Evolutionary conservation across 352 stramenopile species (phyloP).

Genomic region (Thraustochytrium sp.): DNA sequence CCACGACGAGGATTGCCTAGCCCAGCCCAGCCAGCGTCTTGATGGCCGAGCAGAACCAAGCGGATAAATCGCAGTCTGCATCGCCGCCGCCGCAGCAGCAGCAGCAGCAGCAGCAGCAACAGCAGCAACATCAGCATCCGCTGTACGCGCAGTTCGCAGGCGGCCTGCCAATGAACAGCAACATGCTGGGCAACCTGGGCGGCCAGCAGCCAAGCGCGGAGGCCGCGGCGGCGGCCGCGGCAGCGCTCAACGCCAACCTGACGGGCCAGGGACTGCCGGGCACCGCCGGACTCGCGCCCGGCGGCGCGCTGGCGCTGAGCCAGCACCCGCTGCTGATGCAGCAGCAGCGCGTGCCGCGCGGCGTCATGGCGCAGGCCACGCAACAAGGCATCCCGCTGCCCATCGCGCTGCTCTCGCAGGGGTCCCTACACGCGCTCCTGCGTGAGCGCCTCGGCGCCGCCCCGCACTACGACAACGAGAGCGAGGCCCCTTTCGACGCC

Average conservation of each 20-base stretch:
- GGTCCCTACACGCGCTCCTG: not conserved
- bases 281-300: not conserved
- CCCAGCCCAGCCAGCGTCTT: too few relatives aligned
- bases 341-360: not conserved
- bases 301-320: too few relatives aligned
- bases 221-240: too few relatives aligned
- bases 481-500: not conserved
- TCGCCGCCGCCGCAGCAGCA: not conserved
- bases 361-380: not conserved
- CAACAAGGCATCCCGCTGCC: not conserved
- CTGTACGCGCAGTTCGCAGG: too few relatives aligned
- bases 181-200: not conserved
- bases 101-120: not conserved
- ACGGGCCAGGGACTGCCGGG: not conserved
- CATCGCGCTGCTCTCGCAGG: not conserved
- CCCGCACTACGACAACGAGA: not conserved
- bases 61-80: too few relatives aligned
- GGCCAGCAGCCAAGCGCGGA: not conserved
- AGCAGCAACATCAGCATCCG: not conserved
- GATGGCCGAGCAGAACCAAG: too few relatives aligned
- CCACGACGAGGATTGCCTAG: too few relatives aligned
- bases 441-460: not conserved
- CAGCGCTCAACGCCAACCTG: not conserved
- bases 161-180: not conserved
- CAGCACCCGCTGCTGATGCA: not conserved